Evolutionary conservation across 2,329 filamentous ascomycete species (phyloP), one percentile per base, ranked within the genome.

Genomic region (Curvularia hawaiiensis): DNA sequence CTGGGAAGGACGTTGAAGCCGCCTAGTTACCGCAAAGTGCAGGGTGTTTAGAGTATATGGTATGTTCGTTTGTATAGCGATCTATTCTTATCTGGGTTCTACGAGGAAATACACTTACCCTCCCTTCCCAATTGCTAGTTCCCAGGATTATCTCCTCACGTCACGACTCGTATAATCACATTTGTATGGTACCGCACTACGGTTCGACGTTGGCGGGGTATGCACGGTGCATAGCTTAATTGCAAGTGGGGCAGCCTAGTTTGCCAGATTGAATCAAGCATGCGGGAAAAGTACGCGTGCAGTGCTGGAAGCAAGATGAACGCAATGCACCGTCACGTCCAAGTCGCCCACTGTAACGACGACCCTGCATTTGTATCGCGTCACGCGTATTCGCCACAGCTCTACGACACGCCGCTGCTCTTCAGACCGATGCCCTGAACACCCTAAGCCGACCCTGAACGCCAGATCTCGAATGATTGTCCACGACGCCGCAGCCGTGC

Each of bases 11-110:
- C 88, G 59, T 88, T 96, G 82, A 93, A 90, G 78, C 95, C 95
- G 61, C 93, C 93, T 20, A 96, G 90, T 72, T 98, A 97, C 79
- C 85, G 95, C 70, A 99, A 99, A 81, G 93, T 99, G 47, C 89
- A 90, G 77, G 88, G 84, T 44, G 85, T 87, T 59, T 89, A 58
- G 38, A n/a, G n/a, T 20, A 3, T 40, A 14, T 35, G 16, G n/a
- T 31, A 20, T 30, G 2, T 30, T 40, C 3, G 10, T 33, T 50
- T 50, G 22, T 35, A 30, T 50, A 50, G 47, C 47, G 35, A n/a
- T 30, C 18, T 12, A 16, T 38, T 38, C 16, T 18, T 38, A 38
- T 16, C 10, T 16, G 14, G 35, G n/a, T 35, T 35, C 33, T 4
- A 47, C 20, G 14, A 30, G 30, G 30, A 22, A 20, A 1, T 22